Evolutionary conservation across 225 moss, liverwort and hornwort species (phyloP), one percentile per base, ranked within the genome.

Genomic region (Climacium dendroides): DNA sequence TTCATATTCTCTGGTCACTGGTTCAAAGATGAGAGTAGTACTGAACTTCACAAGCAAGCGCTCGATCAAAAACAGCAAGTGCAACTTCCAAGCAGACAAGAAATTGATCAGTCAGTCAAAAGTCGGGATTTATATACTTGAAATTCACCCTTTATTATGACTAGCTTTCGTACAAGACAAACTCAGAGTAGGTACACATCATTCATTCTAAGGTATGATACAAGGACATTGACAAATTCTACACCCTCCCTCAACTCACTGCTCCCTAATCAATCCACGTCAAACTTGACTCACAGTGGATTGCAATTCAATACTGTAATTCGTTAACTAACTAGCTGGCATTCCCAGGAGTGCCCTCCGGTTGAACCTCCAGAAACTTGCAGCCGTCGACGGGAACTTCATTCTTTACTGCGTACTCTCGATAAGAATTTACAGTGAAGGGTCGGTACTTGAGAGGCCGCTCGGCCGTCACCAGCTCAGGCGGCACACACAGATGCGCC

Each of bases 391-490:
- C 7, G 17, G 85, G 79, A 28, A 93, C 8, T 78, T 91, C 77
- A 8, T 55, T 8, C 67, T 74, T 29, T 6, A 91, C 74, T 11
- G 50, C 2, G 10, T 82, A 63, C 0, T 82, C 87, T 67, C 93
- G 71, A 28, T 90, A 90, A 1, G 87, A 88, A 7, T 91, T 89
- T 3, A 93, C 91, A 43, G 91, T 89, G 85, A 93, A 91, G 7
- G 93, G 88, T 26, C 91, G 83, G 79, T 91, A 91, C 73, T 81
- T 88, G 60, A 93, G 88, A 15, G 93, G 93, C 26, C 90, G 88
- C 11, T 91, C 91, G 11, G 73, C 3, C 39, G 88, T 91, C 25
- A 93, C 87, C 0, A 93, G 88, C 79, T 87, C 87, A 0, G 91
- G 90, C 39, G 93, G 93, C 65, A 93, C 93, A 6, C 19, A 16